Conservation (phyloP, 805 yeast species). For the Kuraishia borneana region DNA sequence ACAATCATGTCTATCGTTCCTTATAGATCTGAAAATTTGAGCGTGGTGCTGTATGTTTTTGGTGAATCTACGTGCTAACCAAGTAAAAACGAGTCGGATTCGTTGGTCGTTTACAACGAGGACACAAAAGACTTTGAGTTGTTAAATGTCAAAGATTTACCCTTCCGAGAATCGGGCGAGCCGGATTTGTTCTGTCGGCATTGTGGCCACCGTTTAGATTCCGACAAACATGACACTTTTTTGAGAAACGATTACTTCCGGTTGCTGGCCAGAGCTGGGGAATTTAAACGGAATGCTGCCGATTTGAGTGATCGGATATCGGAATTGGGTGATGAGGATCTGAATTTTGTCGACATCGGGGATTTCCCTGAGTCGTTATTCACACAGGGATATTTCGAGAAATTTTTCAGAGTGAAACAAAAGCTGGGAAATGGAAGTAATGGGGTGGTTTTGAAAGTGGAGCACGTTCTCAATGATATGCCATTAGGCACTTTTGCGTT, state of each 20-base stretch:
- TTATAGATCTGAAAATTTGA: conserved; percentile 1
- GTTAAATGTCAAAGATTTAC: not conserved
- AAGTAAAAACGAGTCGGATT: not conserved
- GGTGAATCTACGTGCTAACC: not conserved
- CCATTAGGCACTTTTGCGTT: conserved; percentile 74
- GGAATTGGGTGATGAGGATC: not conserved
- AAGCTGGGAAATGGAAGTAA: conserved; percentile 74
- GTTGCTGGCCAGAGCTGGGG: conserved; percentile 1
- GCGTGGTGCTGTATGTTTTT: conserved; percentile 3
- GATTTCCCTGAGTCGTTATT: conserved; percentile 29
- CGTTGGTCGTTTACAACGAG: conserved; percentile 1
- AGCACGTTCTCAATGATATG: conserved; percentile 62
- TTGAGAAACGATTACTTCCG: conserved; percentile 3
- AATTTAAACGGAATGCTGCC: not conserved
- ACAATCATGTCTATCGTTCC: conserved; percentile 1
- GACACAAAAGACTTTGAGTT: not conserved
- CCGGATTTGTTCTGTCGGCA: not conserved
- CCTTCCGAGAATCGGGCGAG: not conserved
- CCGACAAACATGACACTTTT: not conserved
- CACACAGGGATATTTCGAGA: conserved; percentile 71
- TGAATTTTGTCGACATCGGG: not conserved
- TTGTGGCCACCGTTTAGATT: conserved; percentile 1
- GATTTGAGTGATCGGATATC: not conserved
- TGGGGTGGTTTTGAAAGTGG: conserved; percentile 77
- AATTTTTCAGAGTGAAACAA: conserved; percentile 53